These are phyloP conservation scores for Globisporangium sylvaticum DNA, from an alignment of 352 stramenopile species.

Conservation along the genomic window DNA sequence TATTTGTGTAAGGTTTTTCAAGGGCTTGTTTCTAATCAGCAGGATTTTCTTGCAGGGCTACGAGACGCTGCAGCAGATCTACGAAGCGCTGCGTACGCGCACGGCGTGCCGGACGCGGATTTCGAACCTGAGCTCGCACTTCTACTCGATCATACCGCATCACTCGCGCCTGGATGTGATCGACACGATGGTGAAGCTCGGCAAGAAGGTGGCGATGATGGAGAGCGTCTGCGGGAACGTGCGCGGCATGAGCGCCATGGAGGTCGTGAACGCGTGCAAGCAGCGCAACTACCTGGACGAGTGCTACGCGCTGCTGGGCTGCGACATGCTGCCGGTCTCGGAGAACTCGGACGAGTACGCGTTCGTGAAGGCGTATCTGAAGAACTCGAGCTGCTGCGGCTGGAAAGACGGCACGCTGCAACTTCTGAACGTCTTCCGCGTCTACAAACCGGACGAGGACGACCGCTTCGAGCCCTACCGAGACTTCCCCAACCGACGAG, in stretches of 20 bases:
- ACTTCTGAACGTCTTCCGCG: constrained; percentile 54
- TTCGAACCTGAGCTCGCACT: constrained; percentile 52
- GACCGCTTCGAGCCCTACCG: constrained; percentile 50
- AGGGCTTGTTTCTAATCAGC: not conserved
- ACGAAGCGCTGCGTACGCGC: constrained; percentile 44
- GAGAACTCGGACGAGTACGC: constrained; percentile 43
- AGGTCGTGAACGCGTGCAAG: constrained; percentile 34
- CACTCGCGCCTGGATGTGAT: constrained; percentile 45
- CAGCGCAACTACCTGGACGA: constrained; percentile 59
- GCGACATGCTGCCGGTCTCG: constrained; percentile 39
- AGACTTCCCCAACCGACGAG: constrained; percentile 45
- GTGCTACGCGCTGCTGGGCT: constrained; percentile 53
- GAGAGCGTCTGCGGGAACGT: constrained; percentile 44
- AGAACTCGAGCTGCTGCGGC: constrained; percentile 67
- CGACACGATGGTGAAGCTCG: constrained; percentile 67
- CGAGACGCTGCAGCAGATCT: constrained; percentile 56
- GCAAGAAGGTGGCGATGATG: constrained; percentile 56
- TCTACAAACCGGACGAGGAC: constrained; percentile 48
- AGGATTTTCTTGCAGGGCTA: constrained; percentile 38
- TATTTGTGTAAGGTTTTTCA: not conserved
- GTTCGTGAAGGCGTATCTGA: constrained; percentile 63
- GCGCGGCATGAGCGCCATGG: constrained; percentile 31
- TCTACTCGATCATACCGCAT: constrained; percentile 67
- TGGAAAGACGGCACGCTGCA: constrained; percentile 50
- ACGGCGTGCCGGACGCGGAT: constrained; percentile 33